Evolutionary conservation across 192 early-diverging fungal species (phyloP).

Genomic region (Kickxella alabastrina): DNA sequence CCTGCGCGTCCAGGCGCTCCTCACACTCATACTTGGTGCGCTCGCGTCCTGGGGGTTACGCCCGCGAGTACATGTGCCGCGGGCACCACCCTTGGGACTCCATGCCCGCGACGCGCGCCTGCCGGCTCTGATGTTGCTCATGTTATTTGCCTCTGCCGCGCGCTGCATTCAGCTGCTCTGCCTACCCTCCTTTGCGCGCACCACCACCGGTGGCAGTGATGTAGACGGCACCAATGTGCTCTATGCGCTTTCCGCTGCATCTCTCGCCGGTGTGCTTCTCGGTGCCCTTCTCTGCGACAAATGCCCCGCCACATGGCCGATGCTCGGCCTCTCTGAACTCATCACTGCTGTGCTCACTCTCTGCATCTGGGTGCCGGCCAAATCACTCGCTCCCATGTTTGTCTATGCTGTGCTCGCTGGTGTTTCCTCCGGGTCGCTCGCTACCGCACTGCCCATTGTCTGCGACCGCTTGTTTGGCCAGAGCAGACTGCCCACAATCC

Average conservation of each 20-base stretch:
- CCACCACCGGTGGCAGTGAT: not conserved
- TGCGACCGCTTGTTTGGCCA: constrained; percentile 36
- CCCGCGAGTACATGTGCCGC: constrained; percentile 2
- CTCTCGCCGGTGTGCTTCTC: constrained; percentile 7
- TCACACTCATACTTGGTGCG: constrained; percentile 16
- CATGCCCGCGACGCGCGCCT: constrained; percentile 13
- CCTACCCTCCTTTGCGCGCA: constrained; percentile 23
- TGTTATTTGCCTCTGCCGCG: constrained; percentile 15
- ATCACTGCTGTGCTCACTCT: constrained; percentile 25
- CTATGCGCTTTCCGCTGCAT: constrained; percentile 20
- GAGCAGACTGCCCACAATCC: constrained; percentile 16
- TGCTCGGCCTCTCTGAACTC: constrained; percentile 27
- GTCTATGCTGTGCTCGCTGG: constrained; percentile 29
- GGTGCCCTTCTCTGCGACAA: constrained; percentile 19
- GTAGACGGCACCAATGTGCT: constrained; percentile 10
- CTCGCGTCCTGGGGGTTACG: constrained; percentile 18
- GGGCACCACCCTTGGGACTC: not conserved
- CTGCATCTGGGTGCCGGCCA: constrained; percentile 18
- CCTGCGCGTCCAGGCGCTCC: constrained; percentile 24
- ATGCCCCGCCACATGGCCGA: constrained; percentile 7
- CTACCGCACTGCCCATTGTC: constrained; percentile 16
- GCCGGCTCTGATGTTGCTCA: constrained; percentile 15
- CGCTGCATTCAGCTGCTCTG: constrained; percentile 30
- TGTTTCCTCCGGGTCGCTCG: constrained; percentile 14
- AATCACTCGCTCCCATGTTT: constrained; percentile 13